Percentiles rank a stretch among this genome's conserved stretches.
These are phyloP conservation scores for Xenosphaeropsis pyriputrescens DNA, from an alignment of 2,329 filamentous ascomycete genomes.

Conservation along the genomic window DNA sequence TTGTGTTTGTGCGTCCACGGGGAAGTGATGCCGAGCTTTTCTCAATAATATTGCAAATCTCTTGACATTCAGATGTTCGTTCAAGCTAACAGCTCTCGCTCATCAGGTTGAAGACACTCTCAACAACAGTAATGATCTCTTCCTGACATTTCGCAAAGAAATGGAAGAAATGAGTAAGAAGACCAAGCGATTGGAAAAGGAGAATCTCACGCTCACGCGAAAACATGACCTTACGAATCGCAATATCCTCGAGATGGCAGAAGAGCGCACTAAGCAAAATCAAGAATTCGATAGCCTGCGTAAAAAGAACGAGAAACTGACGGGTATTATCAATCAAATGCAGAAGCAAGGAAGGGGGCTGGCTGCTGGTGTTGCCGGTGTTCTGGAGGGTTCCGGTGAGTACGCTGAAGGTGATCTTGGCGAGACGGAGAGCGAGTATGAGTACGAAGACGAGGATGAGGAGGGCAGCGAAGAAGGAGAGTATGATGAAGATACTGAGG, in stretches of 20 bases:
- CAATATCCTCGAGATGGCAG: conserved; percentile 94
- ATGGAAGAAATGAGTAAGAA: conserved; percentile 99
- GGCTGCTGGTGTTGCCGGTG: conserved; percentile 35
- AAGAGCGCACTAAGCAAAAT: conserved; percentile 68
- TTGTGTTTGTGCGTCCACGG: too few species aligned
- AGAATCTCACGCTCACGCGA: conserved; percentile 79
- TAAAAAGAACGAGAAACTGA: conserved; percentile 74
- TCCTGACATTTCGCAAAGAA: conserved; percentile 92
- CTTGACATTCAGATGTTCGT: too few species aligned
- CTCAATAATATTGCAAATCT: too few species aligned
- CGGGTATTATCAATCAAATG: conserved; percentile 91
- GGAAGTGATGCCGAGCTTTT: too few species aligned
- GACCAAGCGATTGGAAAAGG: conserved; percentile 90
- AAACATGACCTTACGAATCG: conserved; percentile 89
- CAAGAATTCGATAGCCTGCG: conserved; percentile 63
- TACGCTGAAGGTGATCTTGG: conserved; percentile 32
- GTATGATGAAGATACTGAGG: conserved; percentile 29
- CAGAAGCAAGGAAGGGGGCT: conserved; percentile 81
- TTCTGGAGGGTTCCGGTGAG: conserved; percentile 38
- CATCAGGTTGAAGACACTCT: conserved; percentile 90
- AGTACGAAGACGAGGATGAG: conserved; percentile 45
- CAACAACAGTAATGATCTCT: conserved; percentile 96
- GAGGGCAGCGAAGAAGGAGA: conserved; percentile 40
- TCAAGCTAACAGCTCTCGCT: conserved; percentile 23
- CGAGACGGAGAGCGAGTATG: conserved; percentile 48